Percentiles rank a stretch among this genome's conserved stretches.
Evolutionary conservation across 768 basidiomycete genomes (phyloP).

Genomic region (Trametes elegans): DNA sequence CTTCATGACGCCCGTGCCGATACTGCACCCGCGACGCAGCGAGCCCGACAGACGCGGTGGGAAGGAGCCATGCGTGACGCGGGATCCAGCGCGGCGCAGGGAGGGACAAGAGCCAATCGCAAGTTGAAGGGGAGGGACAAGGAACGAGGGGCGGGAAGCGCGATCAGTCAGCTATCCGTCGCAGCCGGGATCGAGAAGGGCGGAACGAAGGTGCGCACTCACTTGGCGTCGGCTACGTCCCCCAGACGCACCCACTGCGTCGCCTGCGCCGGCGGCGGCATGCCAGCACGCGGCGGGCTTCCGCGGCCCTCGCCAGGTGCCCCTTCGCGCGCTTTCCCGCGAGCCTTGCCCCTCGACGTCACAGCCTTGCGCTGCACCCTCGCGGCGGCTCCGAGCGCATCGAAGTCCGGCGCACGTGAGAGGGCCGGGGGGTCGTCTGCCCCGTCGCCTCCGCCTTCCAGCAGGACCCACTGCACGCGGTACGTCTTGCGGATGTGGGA

Average conservation of each 20-base stretch:
- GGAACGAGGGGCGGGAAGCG: neutral
- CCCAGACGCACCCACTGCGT: conserved; percentile 51
- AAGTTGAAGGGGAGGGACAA: too few species aligned
- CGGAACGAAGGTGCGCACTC: conserved; percentile 29
- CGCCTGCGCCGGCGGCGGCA: conserved; percentile 22
- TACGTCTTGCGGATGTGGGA: conserved; percentile 91
- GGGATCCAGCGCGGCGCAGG: neutral
- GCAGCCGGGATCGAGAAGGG: neutral
- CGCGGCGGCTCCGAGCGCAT: conserved; percentile 6
- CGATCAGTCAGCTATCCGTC: neutral
- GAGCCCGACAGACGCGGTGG: neutral
- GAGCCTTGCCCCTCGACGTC: conserved; percentile 2
- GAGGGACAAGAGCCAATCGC: too few species aligned
- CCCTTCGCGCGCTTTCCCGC: conserved; percentile 1
- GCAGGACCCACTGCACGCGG: conserved; percentile 65
- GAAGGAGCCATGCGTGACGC: neutral
- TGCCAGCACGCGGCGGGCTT: neutral
- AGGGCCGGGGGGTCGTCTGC: conserved; percentile 41
- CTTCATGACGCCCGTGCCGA: conserved; percentile 73
- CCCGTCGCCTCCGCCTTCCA: conserved; percentile 54
- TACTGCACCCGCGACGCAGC: conserved; percentile 38
- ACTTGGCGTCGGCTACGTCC: conserved; percentile 62
- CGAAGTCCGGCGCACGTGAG: conserved; percentile 1
- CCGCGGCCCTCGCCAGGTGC: neutral
- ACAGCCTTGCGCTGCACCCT: too few species aligned